Base-by-base conservation (phyloP, 371 early-diverging fungal species). In the Mucor indicus region DNA sequence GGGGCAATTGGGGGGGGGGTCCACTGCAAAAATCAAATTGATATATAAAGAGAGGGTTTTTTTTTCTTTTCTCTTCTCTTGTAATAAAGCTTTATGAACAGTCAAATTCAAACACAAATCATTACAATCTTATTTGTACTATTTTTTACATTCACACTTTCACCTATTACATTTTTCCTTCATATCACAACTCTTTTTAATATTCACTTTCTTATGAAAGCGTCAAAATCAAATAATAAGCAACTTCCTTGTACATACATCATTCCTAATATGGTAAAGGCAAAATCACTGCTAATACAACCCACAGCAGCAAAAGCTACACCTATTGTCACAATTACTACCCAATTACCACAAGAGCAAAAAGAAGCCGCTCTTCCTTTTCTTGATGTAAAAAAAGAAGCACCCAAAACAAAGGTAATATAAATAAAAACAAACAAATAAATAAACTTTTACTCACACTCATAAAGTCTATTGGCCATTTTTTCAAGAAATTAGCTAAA, bases 331-430 rank as follows among this genome's bases (percentile, higher is more conserved):
- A 4, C 27, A 6, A 23, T 25, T 25, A 24, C 40, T 15, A 7
- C 15, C n/a, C 11, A n/a, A 25, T 40, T 25, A 19, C 10, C 23
- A 40, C 15, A 24, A 4, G 24, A 16, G 21, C 40, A 38, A 38
- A 38, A 38, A 23, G 22, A 38, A 38, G 38, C 22, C 20, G 38
- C 38, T 4, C 38, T 38, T 38, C 38, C 38, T 38, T 38, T 38
- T 11, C 38, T 25, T 15, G n/a, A n/a, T n/a, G n/a, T n/a, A n/a
- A 24, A 11, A 11, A 11, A 17, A 19, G 30, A 29, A 42, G 30
- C 42, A 8, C 10, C 17, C 3, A 42, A 42, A 42, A 15, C 6
- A 10, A 40, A 40, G n/a, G 23, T 16, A 40, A 4, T n/a, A 8
- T 29, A 42, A 11, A 9, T n/a, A n/a, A n/a, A n/a, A n/a, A n/a